Conservation (phyloP, 1,139 yeast genomes). For the Dujonia santamariae region DNA sequence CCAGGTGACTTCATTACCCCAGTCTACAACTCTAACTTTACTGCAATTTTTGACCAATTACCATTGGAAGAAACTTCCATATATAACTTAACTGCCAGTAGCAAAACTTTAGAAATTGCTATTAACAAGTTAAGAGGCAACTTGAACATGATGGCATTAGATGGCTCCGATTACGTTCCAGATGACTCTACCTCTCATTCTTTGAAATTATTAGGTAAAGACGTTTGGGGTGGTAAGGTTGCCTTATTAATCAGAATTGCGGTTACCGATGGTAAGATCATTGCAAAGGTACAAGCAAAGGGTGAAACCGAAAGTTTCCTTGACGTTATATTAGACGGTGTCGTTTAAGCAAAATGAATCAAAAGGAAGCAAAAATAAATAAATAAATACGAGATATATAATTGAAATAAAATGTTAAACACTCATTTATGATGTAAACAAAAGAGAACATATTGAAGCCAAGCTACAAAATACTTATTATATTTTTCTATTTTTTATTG, state of each 20-base stretch:
- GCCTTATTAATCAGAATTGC: slow-evolving; percentile 74
- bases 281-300: slow-evolving; percentile 73
- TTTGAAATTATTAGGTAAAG: slow-evolving; percentile 80
- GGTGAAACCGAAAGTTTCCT: slow-evolving; percentile 55
- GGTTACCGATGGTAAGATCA: slow-evolving; percentile 62
- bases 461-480: background rate
- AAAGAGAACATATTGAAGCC: too few relatives aligned
- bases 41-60: slow-evolving; percentile 71
- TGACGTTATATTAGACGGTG: slow-evolving; percentile 45
- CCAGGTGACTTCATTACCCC: slow-evolving; percentile 86
- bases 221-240: slow-evolving; percentile 69
- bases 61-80: slow-evolving; percentile 34
- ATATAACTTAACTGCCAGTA: slow-evolving; percentile 33
- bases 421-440: too few relatives aligned
- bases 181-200: slow-evolving; percentile 63
- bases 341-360: slow-evolving; percentile 7
- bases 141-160: slow-evolving; percentile 78
- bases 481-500: background rate
- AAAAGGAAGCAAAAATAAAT: too few relatives aligned
- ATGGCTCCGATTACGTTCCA: slow-evolving; percentile 68
- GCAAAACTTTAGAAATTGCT: slow-evolving; percentile 33
- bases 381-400: too few relatives aligned
- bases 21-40: slow-evolving; percentile 75
- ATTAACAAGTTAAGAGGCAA: slow-evolving; percentile 49
- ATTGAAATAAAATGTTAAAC: too few relatives aligned